Evolutionary conservation across 202 grass and related monocot genomes (phyloP).

Genomic region (Setaria viridis): DNA sequence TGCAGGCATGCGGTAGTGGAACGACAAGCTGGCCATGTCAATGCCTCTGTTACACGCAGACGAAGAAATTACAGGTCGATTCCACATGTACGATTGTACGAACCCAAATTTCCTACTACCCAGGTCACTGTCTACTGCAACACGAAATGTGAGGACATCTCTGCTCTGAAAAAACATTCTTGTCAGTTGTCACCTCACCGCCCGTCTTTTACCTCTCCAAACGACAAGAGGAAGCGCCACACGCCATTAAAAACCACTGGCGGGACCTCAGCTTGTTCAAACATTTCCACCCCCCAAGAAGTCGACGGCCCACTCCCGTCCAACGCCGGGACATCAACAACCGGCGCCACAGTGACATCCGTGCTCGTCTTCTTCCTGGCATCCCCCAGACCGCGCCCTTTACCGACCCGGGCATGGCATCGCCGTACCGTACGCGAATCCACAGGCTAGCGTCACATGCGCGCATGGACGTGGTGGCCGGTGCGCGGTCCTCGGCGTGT

Average conservation of each 20-base stretch:
- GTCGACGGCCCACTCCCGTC: slow-evolving; percentile 2
- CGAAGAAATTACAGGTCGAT: background rate
- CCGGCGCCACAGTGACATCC: background rate
- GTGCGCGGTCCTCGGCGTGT: slow-evolving; percentile 17
- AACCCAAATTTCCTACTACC: background rate
- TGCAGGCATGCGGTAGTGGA: background rate
- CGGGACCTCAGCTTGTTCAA: background rate
- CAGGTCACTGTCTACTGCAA: background rate
- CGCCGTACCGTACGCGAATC: background rate
- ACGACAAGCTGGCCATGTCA: slow-evolving; percentile 24
- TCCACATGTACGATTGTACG: background rate
- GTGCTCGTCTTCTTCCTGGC: slow-evolving; percentile 1
- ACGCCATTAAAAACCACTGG: slow-evolving; percentile 30
- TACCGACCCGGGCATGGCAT: background rate
- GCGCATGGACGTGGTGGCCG: background rate
- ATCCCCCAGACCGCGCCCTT: background rate
- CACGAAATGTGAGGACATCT: background rate
- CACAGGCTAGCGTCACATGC: slow-evolving; percentile 35
- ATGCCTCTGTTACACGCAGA: too few relatives aligned
- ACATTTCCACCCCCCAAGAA: background rate
- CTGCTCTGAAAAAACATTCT: background rate
- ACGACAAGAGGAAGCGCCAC: slow-evolving; percentile 8
- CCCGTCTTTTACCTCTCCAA: slow-evolving; percentile 22
- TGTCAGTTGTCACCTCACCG: slow-evolving; percentile 35
- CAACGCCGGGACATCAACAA: background rate